Evolutionary conservation across 345 rosid genomes (phyloP), one percentile per base, ranked within the genome.

Genomic region (Linum trigynum): DNA sequence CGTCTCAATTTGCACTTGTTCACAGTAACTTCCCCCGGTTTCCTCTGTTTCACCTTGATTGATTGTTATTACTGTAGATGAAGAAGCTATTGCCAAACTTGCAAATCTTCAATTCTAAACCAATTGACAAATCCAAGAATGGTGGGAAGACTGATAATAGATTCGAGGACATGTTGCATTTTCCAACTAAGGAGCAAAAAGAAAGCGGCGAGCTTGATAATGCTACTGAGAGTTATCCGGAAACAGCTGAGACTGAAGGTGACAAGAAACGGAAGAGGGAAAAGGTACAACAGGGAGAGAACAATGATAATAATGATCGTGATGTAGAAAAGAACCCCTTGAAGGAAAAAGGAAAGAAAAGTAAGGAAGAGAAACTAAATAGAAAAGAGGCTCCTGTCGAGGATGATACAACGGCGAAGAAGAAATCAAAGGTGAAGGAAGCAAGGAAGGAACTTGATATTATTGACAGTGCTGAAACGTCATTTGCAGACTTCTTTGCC

Each of bases 41-140:
- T 16, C 45, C 5, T 53, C 42, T 37, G 38, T 57, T 14, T 3
- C 36, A 45, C 55, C 60, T 62, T 65, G 2, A 62, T 36, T 23
- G 7, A 53, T 14, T 23, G 4, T 69, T 67, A 7, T 62, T 6
- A 38, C 66, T 75, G 72, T 86, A 90, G 98, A 80, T 90, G 65
- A 76, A 71, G 57, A 78, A 75, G 55, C 71, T 80, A 39, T 77
- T 88, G 50, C 82, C 72, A 15, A 80, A 71, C 72, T 77, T 90
- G 83, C 87, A 83, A 59, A 77, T 90, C 58, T 86, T 90, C 80
- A 90, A 92, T 75, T 81, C 95, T 60, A 83, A 69, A 72, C 87
- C 89, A n/a, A 51, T 86, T 55, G 80, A 75, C 41, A 85, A 77
- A 79, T 62, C 55, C 68, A 55, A 75, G 35, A 82, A 70, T 42